Evolutionary conservation across 1,139 yeast genomes (phyloP).

Genomic region (Magnusiomyces clavatus): DNA sequence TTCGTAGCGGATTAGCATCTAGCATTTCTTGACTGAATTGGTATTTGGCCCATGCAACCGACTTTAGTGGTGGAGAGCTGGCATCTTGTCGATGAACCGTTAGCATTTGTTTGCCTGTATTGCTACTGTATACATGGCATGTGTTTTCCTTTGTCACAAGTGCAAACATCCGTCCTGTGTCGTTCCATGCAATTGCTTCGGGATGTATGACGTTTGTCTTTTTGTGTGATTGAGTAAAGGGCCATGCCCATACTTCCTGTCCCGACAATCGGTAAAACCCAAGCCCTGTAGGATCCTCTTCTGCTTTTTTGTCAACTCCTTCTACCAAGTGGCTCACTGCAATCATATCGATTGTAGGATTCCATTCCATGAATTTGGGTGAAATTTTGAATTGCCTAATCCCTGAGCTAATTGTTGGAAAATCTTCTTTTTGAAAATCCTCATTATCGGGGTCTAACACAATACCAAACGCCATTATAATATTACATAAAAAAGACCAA

Average conservation of each 20-base stretch:
- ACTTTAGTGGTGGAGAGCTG: neutral
- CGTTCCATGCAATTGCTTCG: neutral
- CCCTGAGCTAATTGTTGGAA: constrained; percentile 7
- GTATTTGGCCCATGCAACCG: constrained; percentile 9
- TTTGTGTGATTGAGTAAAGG: neutral
- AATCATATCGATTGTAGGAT: constrained; percentile 49
- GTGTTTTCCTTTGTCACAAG: constrained; percentile 41
- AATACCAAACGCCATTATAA: neutral
- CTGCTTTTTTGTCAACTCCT: neutral
- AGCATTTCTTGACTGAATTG: neutral
- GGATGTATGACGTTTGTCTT: neutral
- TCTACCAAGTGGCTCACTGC: constrained; percentile 27
- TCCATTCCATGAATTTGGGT: constrained; percentile 42
- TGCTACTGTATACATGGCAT: constrained; percentile 44
- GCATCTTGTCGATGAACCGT: constrained; percentile 16
- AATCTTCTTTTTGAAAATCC: neutral
- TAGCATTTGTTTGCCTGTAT: constrained; percentile 37
- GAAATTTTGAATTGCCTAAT: constrained; percentile 29
- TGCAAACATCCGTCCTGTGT: constrained; percentile 38
- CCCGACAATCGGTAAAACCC: constrained; percentile 51
- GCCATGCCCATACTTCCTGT: constrained; percentile 41
- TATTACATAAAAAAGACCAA: too few relatives aligned
- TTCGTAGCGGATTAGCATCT: constrained; percentile 11
- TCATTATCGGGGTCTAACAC: neutral
- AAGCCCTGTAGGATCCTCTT: constrained; percentile 37